Evolutionary conservation across 2,329 filamentous ascomycete genomes (phyloP).

Genomic region (Neonectria sp.): DNA sequence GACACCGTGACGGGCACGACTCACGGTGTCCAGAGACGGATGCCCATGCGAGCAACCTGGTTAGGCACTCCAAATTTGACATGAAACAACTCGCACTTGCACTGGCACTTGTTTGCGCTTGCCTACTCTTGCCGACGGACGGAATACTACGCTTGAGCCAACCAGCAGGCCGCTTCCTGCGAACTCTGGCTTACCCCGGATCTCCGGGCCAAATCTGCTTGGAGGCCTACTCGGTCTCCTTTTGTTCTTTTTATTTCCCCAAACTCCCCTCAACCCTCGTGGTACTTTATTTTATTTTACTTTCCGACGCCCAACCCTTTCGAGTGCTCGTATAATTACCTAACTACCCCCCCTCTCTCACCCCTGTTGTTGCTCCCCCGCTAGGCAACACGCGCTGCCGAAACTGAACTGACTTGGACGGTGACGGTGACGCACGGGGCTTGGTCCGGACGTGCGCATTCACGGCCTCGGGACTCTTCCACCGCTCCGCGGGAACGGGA

Average conservation of each 20-base stretch:
- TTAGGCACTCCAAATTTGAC: not conserved
- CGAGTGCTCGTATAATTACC: not conserved
- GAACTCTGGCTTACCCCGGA: conserved; percentile 20
- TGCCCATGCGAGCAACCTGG: conserved; percentile 1
- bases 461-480: conserved; percentile 1
- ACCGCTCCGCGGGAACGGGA: not conserved
- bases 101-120: conserved; percentile 1
- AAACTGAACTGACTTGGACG: conserved; percentile 22
- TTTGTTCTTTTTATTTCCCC: not conserved
- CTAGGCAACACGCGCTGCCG: conserved; percentile 2
- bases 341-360: too few relatives aligned
- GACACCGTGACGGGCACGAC: not conserved
- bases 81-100: not conserved
- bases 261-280: not conserved
- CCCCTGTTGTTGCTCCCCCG: conserved; percentile 17
- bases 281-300: not conserved
- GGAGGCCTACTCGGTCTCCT: conserved; percentile 4
- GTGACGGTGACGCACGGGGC: conserved; percentile 43
- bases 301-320: not conserved
- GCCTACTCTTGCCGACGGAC: conserved; percentile 6
- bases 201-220: conserved; percentile 13
- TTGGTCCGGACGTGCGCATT: conserved; percentile 19
- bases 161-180: conserved; percentile 9
- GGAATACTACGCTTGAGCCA: not conserved
- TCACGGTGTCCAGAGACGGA: not conserved